Percentiles rank a stretch among this genome's conserved stretches.
Conservation (phyloP, 2,329 filamentous ascomycete species). For the Pseudogymnoascus sp. region DNA sequence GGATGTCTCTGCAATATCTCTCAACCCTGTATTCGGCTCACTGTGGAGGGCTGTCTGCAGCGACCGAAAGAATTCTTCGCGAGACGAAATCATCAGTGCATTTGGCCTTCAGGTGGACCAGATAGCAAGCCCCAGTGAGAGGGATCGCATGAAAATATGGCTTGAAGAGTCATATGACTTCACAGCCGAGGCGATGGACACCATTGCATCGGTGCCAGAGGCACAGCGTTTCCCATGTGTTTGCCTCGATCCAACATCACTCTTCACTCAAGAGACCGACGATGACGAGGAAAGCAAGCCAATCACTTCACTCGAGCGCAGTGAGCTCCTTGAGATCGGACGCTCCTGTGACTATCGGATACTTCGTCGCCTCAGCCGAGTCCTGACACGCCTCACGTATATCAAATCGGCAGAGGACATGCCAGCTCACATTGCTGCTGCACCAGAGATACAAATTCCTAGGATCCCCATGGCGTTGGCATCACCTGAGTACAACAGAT, state of each 20-base stretch:
- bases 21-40: conserved; percentile 43
- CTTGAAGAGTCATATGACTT: conserved; percentile 44
- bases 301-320: conserved; percentile 33
- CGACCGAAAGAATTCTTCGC: conserved; percentile 28
- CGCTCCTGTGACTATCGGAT: conserved; percentile 42
- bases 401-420: background rate
- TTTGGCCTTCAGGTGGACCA: background rate
- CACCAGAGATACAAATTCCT: background rate
- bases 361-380: conserved; percentile 38
- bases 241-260: conserved; percentile 41
- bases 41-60: conserved; percentile 43
- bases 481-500: background rate
- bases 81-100: background rate
- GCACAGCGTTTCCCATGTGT: conserved; percentile 39
- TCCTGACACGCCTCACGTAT: conserved; percentile 36
- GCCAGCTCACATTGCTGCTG: background rate
- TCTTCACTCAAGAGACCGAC: conserved; percentile 23
- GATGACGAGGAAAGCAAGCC: conserved; percentile 20
- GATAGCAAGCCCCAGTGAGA: conserved; percentile 22
- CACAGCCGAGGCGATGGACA: conserved; percentile 34
- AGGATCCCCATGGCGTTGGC: background rate
- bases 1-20: conserved; percentile 36
- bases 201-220: conserved; percentile 31
- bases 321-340: conserved; percentile 43
- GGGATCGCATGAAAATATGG: conserved; percentile 37